phyloP scores from a whole-genome alignment of 2,329 filamentous ascomycete genomes.

The Thielaviopsis populi region DNA sequence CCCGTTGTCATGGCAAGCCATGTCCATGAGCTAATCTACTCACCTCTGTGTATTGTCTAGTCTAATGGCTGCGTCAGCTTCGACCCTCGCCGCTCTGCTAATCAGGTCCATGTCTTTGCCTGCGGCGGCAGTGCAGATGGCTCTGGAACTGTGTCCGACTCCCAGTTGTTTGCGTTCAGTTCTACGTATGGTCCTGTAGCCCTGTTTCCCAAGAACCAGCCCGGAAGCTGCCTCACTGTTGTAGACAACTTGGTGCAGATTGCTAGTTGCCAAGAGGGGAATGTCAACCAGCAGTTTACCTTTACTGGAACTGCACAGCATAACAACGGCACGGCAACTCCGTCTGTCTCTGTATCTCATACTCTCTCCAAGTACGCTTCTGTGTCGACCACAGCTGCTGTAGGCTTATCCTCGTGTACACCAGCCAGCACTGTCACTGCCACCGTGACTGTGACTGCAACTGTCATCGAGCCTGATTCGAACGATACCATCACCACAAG shows the following conservation, averaged over 20 bases:
- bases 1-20: background rate
- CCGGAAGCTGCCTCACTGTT: constrained; percentile 33
- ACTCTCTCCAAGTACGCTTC: background rate
- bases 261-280: constrained; percentile 28
- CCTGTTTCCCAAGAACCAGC: constrained; percentile 32
- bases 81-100: constrained; percentile 35
- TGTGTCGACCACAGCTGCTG: background rate
- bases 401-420: background rate
- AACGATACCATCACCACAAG: no score
- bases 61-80: constrained; percentile 44
- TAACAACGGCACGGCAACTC: background rate
- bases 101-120: constrained; percentile 41
- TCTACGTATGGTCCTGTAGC: constrained; percentile 29
- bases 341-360: background rate
- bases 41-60: background rate
- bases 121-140: constrained; percentile 44
- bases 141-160: constrained; percentile 33
- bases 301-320: constrained; percentile 12
- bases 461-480: background rate
- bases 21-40: background rate
- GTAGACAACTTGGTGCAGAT: constrained; percentile 31
- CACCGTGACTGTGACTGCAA: constrained; percentile 9
- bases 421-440: background rate
- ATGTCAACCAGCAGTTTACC: constrained; percentile 31
- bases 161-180: constrained; percentile 36